Base-by-base conservation (phyloP, 768 basidiomycete species). In the Leccinum longicurvipes region DNA sequence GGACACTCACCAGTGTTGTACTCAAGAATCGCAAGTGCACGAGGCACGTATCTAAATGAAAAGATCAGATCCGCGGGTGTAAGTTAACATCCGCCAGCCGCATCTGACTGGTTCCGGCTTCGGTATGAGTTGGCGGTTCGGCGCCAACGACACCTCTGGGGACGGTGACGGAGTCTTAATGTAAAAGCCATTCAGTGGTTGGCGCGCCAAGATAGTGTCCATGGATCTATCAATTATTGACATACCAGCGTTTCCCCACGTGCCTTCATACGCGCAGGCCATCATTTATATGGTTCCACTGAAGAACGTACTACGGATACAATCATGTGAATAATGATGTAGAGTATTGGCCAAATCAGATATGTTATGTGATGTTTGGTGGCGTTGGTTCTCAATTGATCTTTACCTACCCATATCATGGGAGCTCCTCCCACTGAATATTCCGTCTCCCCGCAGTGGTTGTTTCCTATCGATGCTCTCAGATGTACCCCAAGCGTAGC, bases 391-490 rank as follows among this genome's bases (percentile, higher is more conserved):
- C 56, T 57, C 51, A 36, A 9, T n/a, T 41, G 44, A 12, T 34
- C 45, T 54, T 53, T 51, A 25, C 34, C 50, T 39, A 31, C 44
- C 31, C 51, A 47, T 39, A 25, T 53, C 62, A 70, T 64, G 63
- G 63, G 58, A 58, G 55, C 57, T 23, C 45, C 61, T 48, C 50
- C 58, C 55, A 67, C 55, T 59, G 71, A 69, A 46, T 50, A 60
- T 24, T 53, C 62, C 60, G 63, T 68, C 51, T 55, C 64, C 61
- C 72, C 80, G 44, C 90, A 92, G 73, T 92, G 90, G 90, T 64
- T 89, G 1, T 91, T 92, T 64, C 77, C 84, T 42, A 59, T 85
- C 42, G 76, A 81, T 36, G 78, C 84, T 12, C 75, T 92, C 17
- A 67, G 76, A 47, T 70, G 70, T 28, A 85, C 86, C 0, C 89